These are phyloP conservation scores for Trichoderma erinaceum DNA, from an alignment of 495 filamentous ascomycete species.

Conservation along the genomic window DNA sequence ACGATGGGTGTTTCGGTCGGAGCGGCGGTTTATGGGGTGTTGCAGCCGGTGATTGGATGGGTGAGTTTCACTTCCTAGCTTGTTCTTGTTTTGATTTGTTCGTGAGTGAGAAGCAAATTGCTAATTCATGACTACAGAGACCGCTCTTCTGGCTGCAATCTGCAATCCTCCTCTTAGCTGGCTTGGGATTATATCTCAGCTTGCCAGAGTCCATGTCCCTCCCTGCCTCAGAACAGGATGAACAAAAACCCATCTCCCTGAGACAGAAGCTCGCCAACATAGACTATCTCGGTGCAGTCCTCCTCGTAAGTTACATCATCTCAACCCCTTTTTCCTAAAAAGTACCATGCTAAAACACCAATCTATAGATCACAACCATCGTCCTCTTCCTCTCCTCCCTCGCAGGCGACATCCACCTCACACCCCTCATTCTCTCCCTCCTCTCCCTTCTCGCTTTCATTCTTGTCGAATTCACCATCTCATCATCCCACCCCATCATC, in stretches of 20 bases:
- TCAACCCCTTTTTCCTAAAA: not conserved
- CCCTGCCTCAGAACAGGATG: conserved; percentile 21
- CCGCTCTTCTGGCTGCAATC: conserved; percentile 63
- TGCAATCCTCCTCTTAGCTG: conserved; percentile 50
- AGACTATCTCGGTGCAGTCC: not conserved
- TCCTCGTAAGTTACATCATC: not conserved
- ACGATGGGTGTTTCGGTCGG: conserved; percentile 65
- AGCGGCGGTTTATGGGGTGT: conserved; percentile 60
- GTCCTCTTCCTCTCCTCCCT: conserved; percentile 62
- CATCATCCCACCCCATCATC: conserved; percentile 60
- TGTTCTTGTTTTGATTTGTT: not conserved
- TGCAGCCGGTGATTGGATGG: conserved; percentile 60
- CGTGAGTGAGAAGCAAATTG: not conserved
- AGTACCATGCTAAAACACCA: conserved; percentile 29
- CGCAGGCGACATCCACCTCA: conserved; percentile 48
- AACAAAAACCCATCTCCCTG: not conserved
- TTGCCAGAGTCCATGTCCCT: conserved; percentile 41
- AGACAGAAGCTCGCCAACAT: conserved; percentile 41
- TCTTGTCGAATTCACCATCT: conserved; percentile 50
- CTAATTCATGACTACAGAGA: conserved; percentile 38
- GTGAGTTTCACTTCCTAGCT: conserved; percentile 36
- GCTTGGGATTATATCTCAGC: conserved; percentile 51
- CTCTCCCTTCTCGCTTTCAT: conserved; percentile 52
- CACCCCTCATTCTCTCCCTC: conserved; percentile 53
- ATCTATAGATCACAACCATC: conserved; percentile 54